phyloP scores from a whole-genome alignment of 2,329 filamentous ascomycete species.

The Aspergillus sp. region DNA sequence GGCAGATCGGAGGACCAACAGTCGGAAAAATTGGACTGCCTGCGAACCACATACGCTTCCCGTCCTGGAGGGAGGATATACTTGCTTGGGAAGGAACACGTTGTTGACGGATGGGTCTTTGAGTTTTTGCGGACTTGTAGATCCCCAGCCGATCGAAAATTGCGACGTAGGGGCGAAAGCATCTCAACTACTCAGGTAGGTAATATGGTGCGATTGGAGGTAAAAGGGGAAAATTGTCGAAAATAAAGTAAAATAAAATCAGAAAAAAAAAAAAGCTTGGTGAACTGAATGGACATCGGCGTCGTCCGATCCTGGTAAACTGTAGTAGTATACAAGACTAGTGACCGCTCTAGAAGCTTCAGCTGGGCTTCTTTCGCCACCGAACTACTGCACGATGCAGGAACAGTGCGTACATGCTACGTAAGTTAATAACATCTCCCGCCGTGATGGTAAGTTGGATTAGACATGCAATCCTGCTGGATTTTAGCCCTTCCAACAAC shows the following conservation, averaged over 20 bases:
- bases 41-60: neutral
- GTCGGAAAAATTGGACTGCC: neutral
- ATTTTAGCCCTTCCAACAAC: neutral
- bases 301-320: no score
- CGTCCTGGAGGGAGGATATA: neutral
- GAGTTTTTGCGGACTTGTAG: neutral
- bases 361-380: neutral
- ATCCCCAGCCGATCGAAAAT: neutral
- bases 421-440: neutral
- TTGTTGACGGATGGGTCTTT: conserved; percentile 8
- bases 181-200: neutral
- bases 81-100: conserved; percentile 4
- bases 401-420: neutral
- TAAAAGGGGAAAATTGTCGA: no score
- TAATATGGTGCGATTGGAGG: neutral
- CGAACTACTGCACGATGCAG: neutral
- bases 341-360: neutral
- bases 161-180: neutral
- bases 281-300: no score
- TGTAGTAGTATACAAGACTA: no score
- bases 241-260: no score
- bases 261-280: no score
- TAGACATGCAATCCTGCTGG: neutral
- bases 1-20: neutral
- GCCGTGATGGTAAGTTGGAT: neutral